These are phyloP conservation scores for Lactarius vividus DNA, from an alignment of 768 basidiomycete species.

Conservation along the genomic window DNA sequence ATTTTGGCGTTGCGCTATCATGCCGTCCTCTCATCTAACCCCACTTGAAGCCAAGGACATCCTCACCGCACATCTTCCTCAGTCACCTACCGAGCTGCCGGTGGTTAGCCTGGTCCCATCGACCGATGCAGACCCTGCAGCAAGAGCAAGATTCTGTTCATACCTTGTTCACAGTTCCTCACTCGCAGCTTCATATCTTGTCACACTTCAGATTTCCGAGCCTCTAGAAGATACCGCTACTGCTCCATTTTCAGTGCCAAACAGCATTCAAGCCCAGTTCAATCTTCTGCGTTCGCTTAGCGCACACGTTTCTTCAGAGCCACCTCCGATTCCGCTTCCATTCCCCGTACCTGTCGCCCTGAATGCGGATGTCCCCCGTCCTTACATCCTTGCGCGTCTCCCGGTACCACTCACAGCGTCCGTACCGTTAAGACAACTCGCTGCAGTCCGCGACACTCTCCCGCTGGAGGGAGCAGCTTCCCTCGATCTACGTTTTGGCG, in stretches of 20 bases:
- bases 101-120: conserved; percentile 8
- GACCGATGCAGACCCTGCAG: conserved; percentile 19
- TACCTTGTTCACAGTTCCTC: conserved; percentile 8
- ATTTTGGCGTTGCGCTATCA: neutral
- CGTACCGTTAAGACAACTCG: conserved; percentile 35
- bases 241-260: conserved; percentile 27
- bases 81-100: conserved; percentile 9
- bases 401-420: neutral
- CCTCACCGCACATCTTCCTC: conserved; percentile 16
- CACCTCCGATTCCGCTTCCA: conserved; percentile 28
- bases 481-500: conserved; percentile 61
- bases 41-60: conserved; percentile 15
- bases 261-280: conserved; percentile 30
- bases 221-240: neutral
- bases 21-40: conserved; percentile 8
- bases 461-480: conserved; percentile 35
- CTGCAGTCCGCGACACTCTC: conserved; percentile 40
- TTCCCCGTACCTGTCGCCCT: conserved; percentile 48
- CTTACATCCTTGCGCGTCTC: conserved; percentile 47
- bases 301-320: conserved; percentile 49
- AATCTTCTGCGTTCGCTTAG: conserved; percentile 28
- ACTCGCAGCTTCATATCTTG: conserved; percentile 1
- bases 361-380: conserved; percentile 44
- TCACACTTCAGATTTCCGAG: conserved; percentile 20
- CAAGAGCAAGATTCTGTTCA: neutral